phyloP scores from a whole-genome alignment of 1,284 basidiomycete genomes.

The Marasmius oreades region DNA sequence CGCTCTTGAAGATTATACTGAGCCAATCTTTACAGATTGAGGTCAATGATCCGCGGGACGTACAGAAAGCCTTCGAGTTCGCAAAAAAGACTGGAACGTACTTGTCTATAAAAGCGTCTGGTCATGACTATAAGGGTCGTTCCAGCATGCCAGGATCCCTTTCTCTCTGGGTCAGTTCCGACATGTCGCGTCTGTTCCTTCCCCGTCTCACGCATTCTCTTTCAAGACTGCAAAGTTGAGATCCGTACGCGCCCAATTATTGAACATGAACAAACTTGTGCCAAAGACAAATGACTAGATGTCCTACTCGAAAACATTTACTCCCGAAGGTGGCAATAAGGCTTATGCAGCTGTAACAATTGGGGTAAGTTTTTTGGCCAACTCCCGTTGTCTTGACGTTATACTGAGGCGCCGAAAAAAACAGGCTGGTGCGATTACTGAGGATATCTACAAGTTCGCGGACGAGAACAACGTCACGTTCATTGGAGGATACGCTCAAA shows the following conservation, averaged over 20 bases:
- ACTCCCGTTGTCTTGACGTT: neutral
- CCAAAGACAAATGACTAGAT: neutral
- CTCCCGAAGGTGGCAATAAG: conserved; percentile 12
- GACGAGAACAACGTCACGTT: conserved; percentile 27
- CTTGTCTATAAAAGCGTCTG: conserved; percentile 38
- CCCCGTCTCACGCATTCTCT: neutral
- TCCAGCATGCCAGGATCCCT: conserved; percentile 29
- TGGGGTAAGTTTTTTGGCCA: conserved; percentile 16
- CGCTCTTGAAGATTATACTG: neutral
- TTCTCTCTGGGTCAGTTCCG: conserved; percentile 30
- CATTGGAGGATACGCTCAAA: conserved; percentile 24
- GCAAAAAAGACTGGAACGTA: conserved; percentile 25
- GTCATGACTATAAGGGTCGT: conserved; percentile 39
- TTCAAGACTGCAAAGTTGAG: conserved; percentile 3
- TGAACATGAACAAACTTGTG: neutral
- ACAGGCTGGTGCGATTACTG: neutral
- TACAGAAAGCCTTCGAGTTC: neutral
- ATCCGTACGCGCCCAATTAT: neutral
- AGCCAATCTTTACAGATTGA: neutral
- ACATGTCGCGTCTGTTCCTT: neutral
- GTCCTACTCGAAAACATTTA: conserved; percentile 11
- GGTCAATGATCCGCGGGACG: neutral
- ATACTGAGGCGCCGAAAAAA: neutral
- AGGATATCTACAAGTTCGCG: conserved; percentile 24
- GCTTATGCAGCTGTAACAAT: conserved; percentile 18